Evolutionary conservation across 2,329 filamentous ascomycete species (phyloP).

Genomic region (Xenoacremonium recifei): DNA sequence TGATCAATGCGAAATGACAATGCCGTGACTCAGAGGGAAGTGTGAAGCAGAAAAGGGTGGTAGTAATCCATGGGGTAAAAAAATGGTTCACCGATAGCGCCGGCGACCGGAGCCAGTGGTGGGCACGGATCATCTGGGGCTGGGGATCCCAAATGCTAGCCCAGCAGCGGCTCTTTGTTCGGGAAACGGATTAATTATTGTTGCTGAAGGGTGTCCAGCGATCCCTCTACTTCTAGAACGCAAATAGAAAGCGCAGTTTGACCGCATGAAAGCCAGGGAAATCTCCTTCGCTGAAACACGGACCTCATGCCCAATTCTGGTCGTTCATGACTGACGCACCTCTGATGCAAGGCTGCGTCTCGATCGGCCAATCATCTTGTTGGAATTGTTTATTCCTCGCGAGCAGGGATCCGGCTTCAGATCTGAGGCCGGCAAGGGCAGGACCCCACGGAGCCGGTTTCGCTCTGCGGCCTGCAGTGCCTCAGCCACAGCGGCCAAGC

Average conservation of each 20-base stretch:
- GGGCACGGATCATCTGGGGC: slow-evolving; percentile 22
- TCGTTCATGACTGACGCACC: neutral
- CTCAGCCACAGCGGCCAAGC: slow-evolving; percentile 18
- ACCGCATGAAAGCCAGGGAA: no score
- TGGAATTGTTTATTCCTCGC: slow-evolving; percentile 6
- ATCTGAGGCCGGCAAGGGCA: slow-evolving; percentile 3
- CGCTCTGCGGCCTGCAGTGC: neutral
- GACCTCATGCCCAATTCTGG: no score
- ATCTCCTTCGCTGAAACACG: no score
- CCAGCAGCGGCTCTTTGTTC: neutral
- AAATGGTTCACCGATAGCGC: slow-evolving; percentile 20
- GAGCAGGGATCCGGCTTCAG: slow-evolving; percentile 1
- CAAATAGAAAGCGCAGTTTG: no score
- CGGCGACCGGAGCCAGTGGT: slow-evolving; percentile 25
- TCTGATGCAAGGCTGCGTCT: slow-evolving; percentile 19
- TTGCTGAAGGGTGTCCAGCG: no score
- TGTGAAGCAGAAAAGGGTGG: slow-evolving; percentile 14
- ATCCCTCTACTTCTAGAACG: no score
- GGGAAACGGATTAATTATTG: neutral
- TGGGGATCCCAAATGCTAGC: slow-evolving; percentile 1
- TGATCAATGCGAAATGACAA: slow-evolving; percentile 9
- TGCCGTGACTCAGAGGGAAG: slow-evolving; percentile 22
- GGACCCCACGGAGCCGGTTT: slow-evolving; percentile 8
- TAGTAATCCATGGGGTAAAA: no score
- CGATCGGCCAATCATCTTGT: slow-evolving; percentile 13